Evolutionary conservation across 2,329 filamentous ascomycete species (phyloP), one percentile per base, ranked within the genome.

Genomic region (Phialophora macrospora): DNA sequence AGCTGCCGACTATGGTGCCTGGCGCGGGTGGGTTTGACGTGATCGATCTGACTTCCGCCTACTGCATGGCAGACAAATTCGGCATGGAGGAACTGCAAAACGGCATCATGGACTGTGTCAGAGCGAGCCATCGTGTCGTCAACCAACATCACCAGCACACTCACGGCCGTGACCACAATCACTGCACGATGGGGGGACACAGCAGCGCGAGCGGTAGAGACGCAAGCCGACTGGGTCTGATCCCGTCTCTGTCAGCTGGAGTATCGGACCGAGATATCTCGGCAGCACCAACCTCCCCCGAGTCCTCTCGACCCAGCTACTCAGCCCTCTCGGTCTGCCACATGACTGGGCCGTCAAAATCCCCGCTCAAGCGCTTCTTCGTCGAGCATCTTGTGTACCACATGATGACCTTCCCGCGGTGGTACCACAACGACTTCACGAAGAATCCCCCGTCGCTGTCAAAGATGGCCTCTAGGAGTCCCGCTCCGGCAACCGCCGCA

Each of bases 71-170:
- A 3, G 67, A 69, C 49, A 69, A 69, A 20, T 69, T 69, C 58
- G 67, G 54, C 41, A 69, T 69, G 67, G 67, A 69, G 57, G 67
- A 69, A 44, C 38, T 69, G 28, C 67, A 69, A 49, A 69, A 69
- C 57, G 66, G 55, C 17, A 67, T 69, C 60, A 69, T 69, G 62
- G 67, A 69, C 54, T 55, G 22, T 14, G 56, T 69, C 38, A 60
- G 67, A 14, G 34, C 52, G 14, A 65, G 57, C 51, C 60, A 65
- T 48, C 32, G 62, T 11, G 30, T 63, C 34, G 51, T 52, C 28
- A 6, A 4, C n/a, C 28, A n/a, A 17, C 52, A 55, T 22, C 52
- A 55, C 28, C 9, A 3, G 26, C 28, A 55, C 28, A n/a, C 1
- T 11, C 24, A 48, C 20, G 63, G 64, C 14, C 20, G 22, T 6